Conservation (phyloP, 2,329 filamentous ascomycete genomes). For the Fusarium decemcellulare region DNA sequence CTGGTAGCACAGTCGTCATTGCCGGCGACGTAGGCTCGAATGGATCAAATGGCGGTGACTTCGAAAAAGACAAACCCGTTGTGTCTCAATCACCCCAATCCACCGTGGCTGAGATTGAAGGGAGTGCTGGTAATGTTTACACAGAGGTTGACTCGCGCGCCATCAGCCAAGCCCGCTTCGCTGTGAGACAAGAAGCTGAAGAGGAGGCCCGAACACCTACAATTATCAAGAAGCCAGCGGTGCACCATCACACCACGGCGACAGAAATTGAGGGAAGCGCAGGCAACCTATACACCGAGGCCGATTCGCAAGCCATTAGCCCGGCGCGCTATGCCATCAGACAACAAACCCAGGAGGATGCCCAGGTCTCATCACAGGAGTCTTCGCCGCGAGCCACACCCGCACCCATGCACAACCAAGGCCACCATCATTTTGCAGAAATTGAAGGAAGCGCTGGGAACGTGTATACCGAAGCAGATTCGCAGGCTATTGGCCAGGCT, state of each 20-base stretch:
- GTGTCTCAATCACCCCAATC: background rate
- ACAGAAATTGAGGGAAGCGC: background rate
- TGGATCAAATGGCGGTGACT: background rate
- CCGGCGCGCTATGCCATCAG: background rate
- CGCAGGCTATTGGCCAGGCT: background rate
- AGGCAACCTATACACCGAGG: conserved; percentile 6
- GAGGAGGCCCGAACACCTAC: background rate
- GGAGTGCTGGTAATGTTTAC: conserved; percentile 22
- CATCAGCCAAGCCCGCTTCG: conserved; percentile 3
- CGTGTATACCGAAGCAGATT: conserved; percentile 5
- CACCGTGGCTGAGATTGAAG: conserved; percentile 12
- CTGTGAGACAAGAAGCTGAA: background rate
- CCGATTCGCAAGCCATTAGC: background rate
- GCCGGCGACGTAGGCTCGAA: background rate
- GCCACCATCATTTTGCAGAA: background rate
- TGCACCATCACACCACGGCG: background rate
- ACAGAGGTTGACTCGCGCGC: conserved; percentile 10
- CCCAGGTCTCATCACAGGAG: background rate
- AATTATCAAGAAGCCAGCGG: background rate
- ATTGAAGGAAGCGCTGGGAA: conserved; percentile 4
- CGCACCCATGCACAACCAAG: no score
- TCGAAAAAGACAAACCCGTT: background rate
- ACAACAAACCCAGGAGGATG: background rate
- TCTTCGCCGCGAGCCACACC: no score
- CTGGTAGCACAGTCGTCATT: background rate